Base-by-base conservation (phyloP, 768 basidiomycete genomes). In the Russula compacta region DNA sequence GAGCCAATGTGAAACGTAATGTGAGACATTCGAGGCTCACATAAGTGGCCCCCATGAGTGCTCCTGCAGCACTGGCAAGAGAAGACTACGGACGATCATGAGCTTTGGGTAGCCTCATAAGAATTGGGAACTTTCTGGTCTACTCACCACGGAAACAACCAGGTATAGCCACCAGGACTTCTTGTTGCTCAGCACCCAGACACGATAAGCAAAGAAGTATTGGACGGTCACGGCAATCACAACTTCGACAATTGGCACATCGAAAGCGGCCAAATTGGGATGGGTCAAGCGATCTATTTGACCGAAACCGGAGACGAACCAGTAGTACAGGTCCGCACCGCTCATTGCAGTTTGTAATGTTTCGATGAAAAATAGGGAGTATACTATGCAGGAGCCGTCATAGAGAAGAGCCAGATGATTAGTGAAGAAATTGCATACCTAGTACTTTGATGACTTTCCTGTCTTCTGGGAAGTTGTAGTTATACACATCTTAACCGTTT, bases 241-340 rank as follows among this genome's bases (percentile, higher is more conserved):
- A 14, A 56, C 32, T 2, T 38, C 61, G 9, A 62, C 53, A n/a
- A 62, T 47, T 24, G 61, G 61, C 4, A 7, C 55, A 19, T 46
- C 55, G 29, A 56, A 47, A 5, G 48, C 11, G 2, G 55, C 21
- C 12, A 24, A 0, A 9, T 38, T 21, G 1, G 60, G 50, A n/a
- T 32, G 4, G 5, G 1, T 6, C 14, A 61, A 36, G 43, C 17
- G 49, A 0, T 47, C 24, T 17, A 61, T 15, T 12, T 46, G 33
- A 2, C 60, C 60, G 29, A 58, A 62, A 32, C 56, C 61, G 0
- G 61, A 53, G 19, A 29, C 44, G 19, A 58, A 62, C 50, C 61
- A 47, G 19, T 58, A 19, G 51, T 62, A 62, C 14, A 58, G 6
- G 56, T 62, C 61, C 3, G 15, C 24, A 10, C 56, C 56, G 29